Percentiles rank a stretch among this genome's conserved stretches.
Conservation (phyloP, 179 eudicot genomes). For the Heliamphora pulchella region DNA sequence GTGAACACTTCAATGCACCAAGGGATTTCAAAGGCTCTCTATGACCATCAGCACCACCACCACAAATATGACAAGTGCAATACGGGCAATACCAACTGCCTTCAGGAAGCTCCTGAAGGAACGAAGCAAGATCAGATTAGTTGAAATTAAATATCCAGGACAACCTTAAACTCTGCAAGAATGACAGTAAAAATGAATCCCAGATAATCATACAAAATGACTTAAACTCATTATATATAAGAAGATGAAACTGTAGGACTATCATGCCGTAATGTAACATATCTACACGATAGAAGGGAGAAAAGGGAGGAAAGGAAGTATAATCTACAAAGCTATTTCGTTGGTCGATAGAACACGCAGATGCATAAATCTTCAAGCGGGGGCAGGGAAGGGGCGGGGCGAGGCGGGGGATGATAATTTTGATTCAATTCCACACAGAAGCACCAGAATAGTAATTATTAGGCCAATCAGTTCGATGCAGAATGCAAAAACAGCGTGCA, state of each 20-base stretch:
- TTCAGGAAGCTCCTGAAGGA: constrained; percentile 78
- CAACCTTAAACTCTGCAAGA: constrained; percentile 6
- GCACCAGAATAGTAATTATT: neutral
- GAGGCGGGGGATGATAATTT: no score
- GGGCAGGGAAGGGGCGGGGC: no score
- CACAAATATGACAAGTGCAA: constrained; percentile 76
- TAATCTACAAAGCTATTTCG: no score
- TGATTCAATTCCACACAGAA: neutral
- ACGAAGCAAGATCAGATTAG: constrained; percentile 21
- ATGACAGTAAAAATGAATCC: neutral
- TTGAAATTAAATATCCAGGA: neutral
- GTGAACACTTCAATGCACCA: constrained; percentile 57
- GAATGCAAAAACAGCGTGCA: neutral
- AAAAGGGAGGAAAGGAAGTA: neutral
- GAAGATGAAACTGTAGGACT: neutral
- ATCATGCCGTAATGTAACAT: constrained; percentile 1
- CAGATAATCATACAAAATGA: neutral
- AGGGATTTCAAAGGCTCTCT: constrained; percentile 33
- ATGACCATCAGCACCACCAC: constrained; percentile 48
- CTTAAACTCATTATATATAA: neutral
- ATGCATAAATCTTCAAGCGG: neutral
- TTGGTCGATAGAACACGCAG: neutral
- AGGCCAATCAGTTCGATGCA: neutral
- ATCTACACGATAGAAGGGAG: neutral
- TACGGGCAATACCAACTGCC: constrained; percentile 90